Evolutionary conservation across 2,329 filamentous ascomycete species (phyloP), one percentile per base, ranked within the genome.

Genomic region (Fusarium guadeloupense): DNA sequence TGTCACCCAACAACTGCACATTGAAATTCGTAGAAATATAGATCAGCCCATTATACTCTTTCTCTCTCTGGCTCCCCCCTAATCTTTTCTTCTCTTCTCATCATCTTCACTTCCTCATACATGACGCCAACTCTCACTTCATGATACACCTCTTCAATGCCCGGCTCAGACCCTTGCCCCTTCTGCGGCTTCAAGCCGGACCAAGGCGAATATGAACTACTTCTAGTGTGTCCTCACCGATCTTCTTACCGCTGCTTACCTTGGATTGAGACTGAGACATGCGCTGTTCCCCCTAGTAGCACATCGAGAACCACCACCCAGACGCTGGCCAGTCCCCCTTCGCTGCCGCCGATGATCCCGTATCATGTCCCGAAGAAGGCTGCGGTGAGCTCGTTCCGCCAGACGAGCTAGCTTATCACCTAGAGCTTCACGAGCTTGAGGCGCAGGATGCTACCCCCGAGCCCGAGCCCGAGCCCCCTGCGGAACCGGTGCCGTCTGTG

Each of bases 311-410:
- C 30, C 64, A 61, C 20, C 70, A 74, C 42, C 64, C 69, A 33
- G 67, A 70, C 19, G 56, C 54, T 39, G 56, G 53, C 33, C 49
- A 59, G 6, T 47, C 62, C 9, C 45, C 60, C 28, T 63, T 62
- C 21, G 46, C 42, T 10, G 34, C 43, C 21, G 23, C 39, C n/a
- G 46, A 61, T 8, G 57, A 62, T 4, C 23, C 58, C 1, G 46
- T 66, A 4, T 19, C 50, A 23, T 71, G 69, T 39, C 67, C 67
- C 2, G 56, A 66, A 21, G 80, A 83, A 14, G 82, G 80, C 19
- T 91, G 88, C 68, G 83, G 83, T 26, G 87, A 90, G 70, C 71
- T 79, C n/a, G 38, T 71, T 28, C 25, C 47, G n/a, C 44, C 44
- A 7, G 67, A 68, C n/a, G 69, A 71, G 23, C 37, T 71, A 38